These are phyloP conservation scores for Thielaviopsis musarum DNA, from an alignment of 2,329 filamentous ascomycete genomes.

Conservation along the genomic window DNA sequence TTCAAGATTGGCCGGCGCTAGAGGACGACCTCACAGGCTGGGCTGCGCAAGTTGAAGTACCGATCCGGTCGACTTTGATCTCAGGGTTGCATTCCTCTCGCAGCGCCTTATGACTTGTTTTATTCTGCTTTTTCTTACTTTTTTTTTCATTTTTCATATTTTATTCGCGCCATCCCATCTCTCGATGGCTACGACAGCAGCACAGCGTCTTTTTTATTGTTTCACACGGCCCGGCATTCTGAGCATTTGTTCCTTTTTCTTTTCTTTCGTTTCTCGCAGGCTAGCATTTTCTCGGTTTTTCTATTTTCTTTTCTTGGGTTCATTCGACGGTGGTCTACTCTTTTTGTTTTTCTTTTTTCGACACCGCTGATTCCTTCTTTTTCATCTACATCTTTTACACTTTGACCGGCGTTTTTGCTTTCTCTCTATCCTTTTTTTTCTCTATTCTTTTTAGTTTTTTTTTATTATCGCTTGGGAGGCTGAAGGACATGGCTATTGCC, in stretches of 20 bases:
- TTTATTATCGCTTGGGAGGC: not conserved
- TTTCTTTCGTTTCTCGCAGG: not conserved
- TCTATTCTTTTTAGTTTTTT: not conserved
- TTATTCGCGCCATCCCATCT: not conserved
- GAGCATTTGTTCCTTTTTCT: conserved; percentile 1
- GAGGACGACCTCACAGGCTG: not conserved
- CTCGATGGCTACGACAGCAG: not conserved
- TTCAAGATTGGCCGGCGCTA: conserved; percentile 25
- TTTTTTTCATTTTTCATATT: not conserved
- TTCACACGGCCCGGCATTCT: conserved; percentile 1
- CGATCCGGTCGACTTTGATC: not conserved
- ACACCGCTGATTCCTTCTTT: not conserved
- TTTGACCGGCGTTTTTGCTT: not conserved
- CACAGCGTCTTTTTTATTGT: conserved; percentile 1
- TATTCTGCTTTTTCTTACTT: not conserved
- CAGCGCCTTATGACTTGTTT: not conserved
- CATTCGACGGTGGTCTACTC: not conserved
- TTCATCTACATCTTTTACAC: not conserved
- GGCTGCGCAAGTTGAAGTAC: not conserved
- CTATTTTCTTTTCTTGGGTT: not conserved
- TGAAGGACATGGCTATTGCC: not conserved
- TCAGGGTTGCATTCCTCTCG: not conserved
- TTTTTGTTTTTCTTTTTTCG: not conserved
- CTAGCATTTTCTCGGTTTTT: not conserved
- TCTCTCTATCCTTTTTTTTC: not conserved